Base-by-base conservation (phyloP, 2,329 filamentous ascomycete species). In the Scedosporium minutisporum region DNA sequence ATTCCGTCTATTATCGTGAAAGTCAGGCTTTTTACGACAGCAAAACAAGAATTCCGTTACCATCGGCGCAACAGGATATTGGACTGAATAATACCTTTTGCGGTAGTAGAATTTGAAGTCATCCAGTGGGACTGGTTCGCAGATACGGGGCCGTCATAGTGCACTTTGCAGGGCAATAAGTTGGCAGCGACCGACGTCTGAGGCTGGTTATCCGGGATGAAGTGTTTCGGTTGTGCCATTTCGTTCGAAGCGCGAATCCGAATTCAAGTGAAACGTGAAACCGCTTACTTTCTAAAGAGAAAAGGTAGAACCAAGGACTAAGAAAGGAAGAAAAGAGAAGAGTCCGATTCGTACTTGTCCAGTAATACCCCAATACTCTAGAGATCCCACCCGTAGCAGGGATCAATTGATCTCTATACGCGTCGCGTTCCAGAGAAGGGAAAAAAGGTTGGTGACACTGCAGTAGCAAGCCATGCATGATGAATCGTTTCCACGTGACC, bases 141-240 rank as follows among this genome's bases (percentile, higher is more conserved):
- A 60, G 86, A 82, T 62, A 93, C 78, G 1, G 86, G 80, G 1
- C 93, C 93, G 68, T 89, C 85, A 73, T 96, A 88, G 68, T 93
- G 82, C 70, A 97, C 85, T 62, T 85, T 84, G 69, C 90, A 95
- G 3, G 93, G 92, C 14, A 97, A 80, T 21, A 96, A 77, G 69
- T 96, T 88, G 3, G 88, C 83, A 0, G 79, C 84, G 62, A 78
- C 78, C 64, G 79, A 79, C 21, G 63, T 53, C 2, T 63, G 63
- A 5, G 64, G 61, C 2, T 67, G 62, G 25, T 66, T 63, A 4
- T 69, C 65, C n/a, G 72, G 70, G 33, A 82, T 69, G 3, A 70
- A 68, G 27, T 82, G 72, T 16, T 81, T 79, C 44, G 76, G 72
- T 63, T 75, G 74, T 6, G 75, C 69, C 79, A 80, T 80, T 29